These are phyloP conservation scores for Penicillium corylophilum DNA, from an alignment of 2,329 filamentous ascomycete species.

Conservation along the genomic window DNA sequence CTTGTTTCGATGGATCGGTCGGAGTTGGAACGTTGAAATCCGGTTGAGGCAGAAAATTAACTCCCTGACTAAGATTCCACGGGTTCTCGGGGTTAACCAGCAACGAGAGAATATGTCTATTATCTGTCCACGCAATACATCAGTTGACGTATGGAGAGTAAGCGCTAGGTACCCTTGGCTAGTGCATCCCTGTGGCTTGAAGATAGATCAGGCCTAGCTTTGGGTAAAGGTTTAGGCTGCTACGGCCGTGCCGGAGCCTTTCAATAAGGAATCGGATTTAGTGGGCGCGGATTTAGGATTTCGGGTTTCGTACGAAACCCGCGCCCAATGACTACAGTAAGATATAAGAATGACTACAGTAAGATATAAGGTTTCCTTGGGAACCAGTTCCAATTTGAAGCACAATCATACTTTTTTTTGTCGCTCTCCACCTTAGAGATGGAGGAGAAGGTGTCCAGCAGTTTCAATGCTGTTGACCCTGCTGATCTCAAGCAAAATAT, in stretches of 20 bases:
- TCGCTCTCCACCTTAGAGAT: background rate
- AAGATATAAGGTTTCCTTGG: background rate
- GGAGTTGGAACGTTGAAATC: constrained; percentile 12
- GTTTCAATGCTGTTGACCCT: background rate
- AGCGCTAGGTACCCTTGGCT: background rate
- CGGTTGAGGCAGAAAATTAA: constrained; percentile 2
- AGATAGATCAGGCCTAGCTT: background rate
- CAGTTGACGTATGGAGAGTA: background rate
- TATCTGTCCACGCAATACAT: background rate
- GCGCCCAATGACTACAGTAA: background rate
- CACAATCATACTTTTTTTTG: background rate
- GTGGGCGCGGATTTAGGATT: constrained; percentile 7
- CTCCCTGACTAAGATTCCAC: background rate
- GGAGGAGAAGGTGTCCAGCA: background rate
- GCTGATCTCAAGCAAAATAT: background rate
- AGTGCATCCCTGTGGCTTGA: background rate
- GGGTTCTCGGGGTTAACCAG: background rate
- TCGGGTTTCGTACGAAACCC: constrained; percentile 1
- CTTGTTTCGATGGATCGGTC: constrained; percentile 5
- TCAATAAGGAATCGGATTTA: background rate
- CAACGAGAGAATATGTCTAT: background rate
- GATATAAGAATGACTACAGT: too few relatives aligned
- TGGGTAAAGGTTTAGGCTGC: background rate
- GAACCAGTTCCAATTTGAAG: background rate
- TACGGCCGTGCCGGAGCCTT: background rate